Conservation (phyloP, 176 grass and related monocot species). For the Cymbopogon citratus region DNA sequence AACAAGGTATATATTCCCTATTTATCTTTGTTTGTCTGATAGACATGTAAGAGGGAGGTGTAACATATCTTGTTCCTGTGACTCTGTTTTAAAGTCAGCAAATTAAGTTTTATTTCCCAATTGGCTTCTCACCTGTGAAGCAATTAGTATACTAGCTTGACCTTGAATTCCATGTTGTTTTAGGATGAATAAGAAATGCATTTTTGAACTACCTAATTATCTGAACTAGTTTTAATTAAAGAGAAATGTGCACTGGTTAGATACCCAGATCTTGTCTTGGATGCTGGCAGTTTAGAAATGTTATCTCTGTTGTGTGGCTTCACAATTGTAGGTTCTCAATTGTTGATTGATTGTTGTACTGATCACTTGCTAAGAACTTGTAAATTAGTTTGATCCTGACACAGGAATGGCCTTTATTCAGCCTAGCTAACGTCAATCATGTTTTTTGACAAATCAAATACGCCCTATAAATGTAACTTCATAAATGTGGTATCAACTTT, state of each 20-base stretch:
- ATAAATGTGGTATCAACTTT: no score
- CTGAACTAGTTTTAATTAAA: not conserved
- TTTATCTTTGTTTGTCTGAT: not conserved
- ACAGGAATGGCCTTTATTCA: no score
- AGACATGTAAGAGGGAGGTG: no score
- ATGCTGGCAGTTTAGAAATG: not conserved
- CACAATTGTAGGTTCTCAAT: not conserved
- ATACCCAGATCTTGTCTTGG: not conserved
- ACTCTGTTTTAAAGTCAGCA: not conserved
- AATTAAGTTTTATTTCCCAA: not conserved
- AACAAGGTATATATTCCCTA: not conserved
- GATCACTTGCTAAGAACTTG: not conserved
- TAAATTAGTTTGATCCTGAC: no score
- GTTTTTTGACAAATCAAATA: no score
- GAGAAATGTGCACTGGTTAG: not conserved
- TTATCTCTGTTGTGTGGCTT: not conserved
- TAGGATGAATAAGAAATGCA: no score
- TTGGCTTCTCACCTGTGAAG: not conserved
- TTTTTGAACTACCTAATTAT: not conserved
- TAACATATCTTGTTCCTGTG: no score
- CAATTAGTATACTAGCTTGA: not conserved
- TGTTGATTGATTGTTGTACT: not conserved
- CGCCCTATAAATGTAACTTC: no score
- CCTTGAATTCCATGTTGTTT: not conserved
- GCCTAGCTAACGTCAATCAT: no score